phyloP scores from a whole-genome alignment of 176 grass and related monocot species.

The Pontederia crassipes region DNA sequence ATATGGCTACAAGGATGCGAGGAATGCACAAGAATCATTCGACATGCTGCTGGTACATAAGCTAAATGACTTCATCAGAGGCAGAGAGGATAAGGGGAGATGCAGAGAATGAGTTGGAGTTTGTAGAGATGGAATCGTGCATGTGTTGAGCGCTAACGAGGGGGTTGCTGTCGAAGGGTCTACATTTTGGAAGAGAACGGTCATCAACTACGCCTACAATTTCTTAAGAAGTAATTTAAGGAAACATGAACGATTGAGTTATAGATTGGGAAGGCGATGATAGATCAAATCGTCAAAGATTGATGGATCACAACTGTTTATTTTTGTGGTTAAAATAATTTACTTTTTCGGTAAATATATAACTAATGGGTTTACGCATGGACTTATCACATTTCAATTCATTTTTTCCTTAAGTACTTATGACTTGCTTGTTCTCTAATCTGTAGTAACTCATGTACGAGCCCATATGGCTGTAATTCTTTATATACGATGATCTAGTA shows the following conservation, averaged over 20 bases:
- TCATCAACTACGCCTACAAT: slow-evolving; percentile 43
- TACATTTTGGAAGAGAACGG: slow-evolving; percentile 31
- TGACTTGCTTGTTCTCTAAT: no score
- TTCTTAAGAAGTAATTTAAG: slow-evolving; percentile 70
- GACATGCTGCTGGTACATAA: slow-evolving; percentile 38
- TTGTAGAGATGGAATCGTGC: slow-evolving; percentile 36
- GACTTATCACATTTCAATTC: no score
- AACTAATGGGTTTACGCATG: no score
- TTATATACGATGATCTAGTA: no score
- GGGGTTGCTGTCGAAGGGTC: slow-evolving; percentile 35
- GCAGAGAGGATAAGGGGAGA: not conserved
- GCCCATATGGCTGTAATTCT: no score
- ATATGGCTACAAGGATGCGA: slow-evolving; percentile 63
- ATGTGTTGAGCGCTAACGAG: slow-evolving; percentile 46
- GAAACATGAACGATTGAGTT: slow-evolving; percentile 26
- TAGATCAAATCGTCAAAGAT: no score
- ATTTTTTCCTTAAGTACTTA: no score
- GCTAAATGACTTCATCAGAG: slow-evolving; percentile 39
- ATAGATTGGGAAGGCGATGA: not conserved
- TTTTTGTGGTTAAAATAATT: no score
- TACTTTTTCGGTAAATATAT: no score
- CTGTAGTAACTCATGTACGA: no score
- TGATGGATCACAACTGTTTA: no score
- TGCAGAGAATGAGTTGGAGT: slow-evolving; percentile 21
- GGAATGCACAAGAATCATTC: slow-evolving; percentile 44